Percentiles rank a stretch among this genome's conserved stretches.
phyloP scores from a whole-genome alignment of 306 rosid species.

The Malus orientalis region DNA sequence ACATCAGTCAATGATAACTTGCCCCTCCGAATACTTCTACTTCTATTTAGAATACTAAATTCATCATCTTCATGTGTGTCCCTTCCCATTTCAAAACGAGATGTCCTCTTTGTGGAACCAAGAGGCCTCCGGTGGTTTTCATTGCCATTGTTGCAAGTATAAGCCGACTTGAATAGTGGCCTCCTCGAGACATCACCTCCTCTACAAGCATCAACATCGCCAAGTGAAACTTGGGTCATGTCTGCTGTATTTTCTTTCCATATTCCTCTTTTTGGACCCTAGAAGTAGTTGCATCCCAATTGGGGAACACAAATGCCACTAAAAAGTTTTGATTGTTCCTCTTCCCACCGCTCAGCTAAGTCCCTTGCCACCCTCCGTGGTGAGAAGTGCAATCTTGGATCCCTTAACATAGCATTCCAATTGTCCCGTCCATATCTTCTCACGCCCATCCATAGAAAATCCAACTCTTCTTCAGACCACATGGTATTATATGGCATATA shows the following conservation, averaged over 20 bases:
- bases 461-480: conserved; percentile 80
- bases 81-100: conserved; percentile 18
- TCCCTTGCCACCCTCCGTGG: conserved; percentile 43
- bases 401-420: conserved; percentile 63
- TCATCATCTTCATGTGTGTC: conserved; percentile 24
- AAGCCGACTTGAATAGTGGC: conserved; percentile 21
- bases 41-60: conserved; percentile 18
- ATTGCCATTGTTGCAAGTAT: conserved; percentile 2
- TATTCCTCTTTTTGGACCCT: conserved; percentile 21
- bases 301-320: conserved; percentile 18
- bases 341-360: conserved; percentile 61
- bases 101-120: conserved; percentile 17
- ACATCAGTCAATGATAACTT: conserved; percentile 20
- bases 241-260: conserved; percentile 29
- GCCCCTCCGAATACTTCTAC: conserved; percentile 13
- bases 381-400: conserved; percentile 52
- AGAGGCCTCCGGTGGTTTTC: conserved; percentile 19
- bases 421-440: conserved; percentile 59
- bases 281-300: conserved; percentile 23
- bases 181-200: conserved; percentile 27
- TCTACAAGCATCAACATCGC: conserved; percentile 25
- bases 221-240: conserved; percentile 30
- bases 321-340: conserved; percentile 43
- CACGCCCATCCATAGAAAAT: conserved; percentile 70
- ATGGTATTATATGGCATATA: conserved; percentile 14